phyloP scores from a whole-genome alignment of 2,329 filamentous ascomycete genomes.

The Xylaria hypoxylon region DNA sequence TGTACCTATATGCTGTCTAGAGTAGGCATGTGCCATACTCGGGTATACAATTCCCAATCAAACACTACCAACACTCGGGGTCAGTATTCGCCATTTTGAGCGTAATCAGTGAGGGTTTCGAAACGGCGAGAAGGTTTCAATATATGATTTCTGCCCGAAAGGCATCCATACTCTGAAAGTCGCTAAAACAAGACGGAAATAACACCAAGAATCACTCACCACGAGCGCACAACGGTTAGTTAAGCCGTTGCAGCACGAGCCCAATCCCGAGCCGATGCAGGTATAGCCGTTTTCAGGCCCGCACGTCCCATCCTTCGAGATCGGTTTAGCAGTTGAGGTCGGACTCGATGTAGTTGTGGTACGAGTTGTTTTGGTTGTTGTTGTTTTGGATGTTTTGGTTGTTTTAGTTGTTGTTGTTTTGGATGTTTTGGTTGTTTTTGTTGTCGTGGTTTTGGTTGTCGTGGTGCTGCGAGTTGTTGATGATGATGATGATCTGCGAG shows the following conservation, averaged over 20 bases:
- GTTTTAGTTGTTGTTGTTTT: constrained; percentile 38
- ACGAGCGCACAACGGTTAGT: constrained; percentile 37
- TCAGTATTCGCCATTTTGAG: too few relatives aligned
- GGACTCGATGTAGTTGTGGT: constrained; percentile 37
- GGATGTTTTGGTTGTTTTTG: constrained; percentile 39
- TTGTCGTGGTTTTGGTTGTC: constrained; percentile 39
- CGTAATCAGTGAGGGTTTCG: too few relatives aligned
- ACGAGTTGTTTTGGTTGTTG: constrained; percentile 40
- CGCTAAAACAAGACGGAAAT: too few relatives aligned
- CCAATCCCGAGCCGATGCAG: constrained; percentile 38
- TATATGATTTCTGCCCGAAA: too few relatives aligned
- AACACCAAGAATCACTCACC: neutral
- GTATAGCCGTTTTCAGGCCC: constrained; percentile 40
- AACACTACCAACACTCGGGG: constrained; percentile 12
- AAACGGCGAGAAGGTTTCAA: too few relatives aligned
- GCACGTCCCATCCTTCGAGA: constrained; percentile 42
- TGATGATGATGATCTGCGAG: constrained; percentile 33
- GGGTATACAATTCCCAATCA: constrained; percentile 40
- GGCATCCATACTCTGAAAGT: too few relatives aligned
- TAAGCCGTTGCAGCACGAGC: constrained; percentile 40
- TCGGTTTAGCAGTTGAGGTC: constrained; percentile 37
- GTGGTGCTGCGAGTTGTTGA: constrained; percentile 40
- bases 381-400: constrained; percentile 39
- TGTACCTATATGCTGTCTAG: neutral
- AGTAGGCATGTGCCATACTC: constrained; percentile 39